A percentile compares a stretch with the other conserved stretches of the same genome.
Evolutionary conservation across 2,329 filamentous ascomycete species (phyloP).

Genomic region (Pseudodiploospora longispora): DNA sequence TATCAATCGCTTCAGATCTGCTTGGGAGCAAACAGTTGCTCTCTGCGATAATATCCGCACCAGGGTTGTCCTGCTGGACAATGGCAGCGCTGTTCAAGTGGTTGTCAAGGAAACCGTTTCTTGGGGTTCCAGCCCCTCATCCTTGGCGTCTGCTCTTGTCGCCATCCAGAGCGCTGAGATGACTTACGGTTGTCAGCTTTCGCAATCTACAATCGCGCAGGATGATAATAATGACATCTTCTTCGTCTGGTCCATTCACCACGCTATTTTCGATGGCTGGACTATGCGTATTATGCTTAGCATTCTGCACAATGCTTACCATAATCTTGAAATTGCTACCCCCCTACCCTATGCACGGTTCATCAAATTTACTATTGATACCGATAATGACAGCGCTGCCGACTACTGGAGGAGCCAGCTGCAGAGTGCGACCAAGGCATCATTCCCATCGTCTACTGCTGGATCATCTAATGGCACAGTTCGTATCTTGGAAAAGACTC

Average conservation of each 20-base stretch:
- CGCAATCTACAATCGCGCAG: neutral
- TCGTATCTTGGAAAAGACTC: too few species aligned
- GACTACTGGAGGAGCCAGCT: too few species aligned
- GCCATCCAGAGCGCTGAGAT: neutral
- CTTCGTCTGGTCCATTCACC: conserved; percentile 3
- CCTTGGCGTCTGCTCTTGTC: neutral
- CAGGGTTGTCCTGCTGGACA: neutral
- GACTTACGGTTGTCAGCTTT: neutral
- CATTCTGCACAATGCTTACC: neutral
- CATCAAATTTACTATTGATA: neutral
- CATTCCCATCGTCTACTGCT: too few species aligned
- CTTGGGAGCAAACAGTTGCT: conserved; percentile 7
- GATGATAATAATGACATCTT: neutral
- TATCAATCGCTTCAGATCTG: conserved; percentile 4
- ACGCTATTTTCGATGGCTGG: conserved; percentile 5
- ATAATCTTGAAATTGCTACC: neutral
- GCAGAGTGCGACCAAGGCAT: too few species aligned
- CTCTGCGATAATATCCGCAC: too few species aligned
- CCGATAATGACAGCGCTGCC: too few species aligned
- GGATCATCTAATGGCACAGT: too few species aligned
- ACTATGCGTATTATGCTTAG: neutral
- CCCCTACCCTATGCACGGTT: neutral
- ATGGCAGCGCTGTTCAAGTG: neutral
- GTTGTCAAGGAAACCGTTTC: neutral
- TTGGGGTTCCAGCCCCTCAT: neutral